Conservation (phyloP, 129 eudicot genomes). For the Deinandra increscens region DNA sequence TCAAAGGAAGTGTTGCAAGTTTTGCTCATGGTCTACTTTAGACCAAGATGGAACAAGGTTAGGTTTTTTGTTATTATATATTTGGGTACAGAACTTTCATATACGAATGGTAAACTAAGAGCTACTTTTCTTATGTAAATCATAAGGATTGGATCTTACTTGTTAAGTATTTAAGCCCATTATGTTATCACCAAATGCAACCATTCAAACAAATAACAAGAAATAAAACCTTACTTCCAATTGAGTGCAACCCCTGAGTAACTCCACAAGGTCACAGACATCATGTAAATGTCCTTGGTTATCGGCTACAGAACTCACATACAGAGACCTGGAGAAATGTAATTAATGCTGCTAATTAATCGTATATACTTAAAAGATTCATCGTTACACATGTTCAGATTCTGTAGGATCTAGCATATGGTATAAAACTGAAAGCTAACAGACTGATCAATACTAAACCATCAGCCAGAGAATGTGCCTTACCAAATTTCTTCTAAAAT, state of each 20-base stretch:
- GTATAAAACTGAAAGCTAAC: slow-evolving; percentile 8
- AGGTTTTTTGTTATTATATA: no score
- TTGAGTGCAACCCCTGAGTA: slow-evolving; percentile 88
- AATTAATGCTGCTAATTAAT: slow-evolving; percentile 37
- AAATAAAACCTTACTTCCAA: slow-evolving; percentile 86
- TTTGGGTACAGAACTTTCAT: no score
- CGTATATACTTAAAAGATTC: slow-evolving; percentile 16
- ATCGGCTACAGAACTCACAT: slow-evolving; percentile 88
- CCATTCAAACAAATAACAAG: slow-evolving; percentile 15
- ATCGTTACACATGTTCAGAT: slow-evolving; percentile 8
- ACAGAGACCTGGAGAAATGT: slow-evolving; percentile 80
- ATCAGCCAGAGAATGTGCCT: not conserved
- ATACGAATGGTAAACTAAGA: no score
- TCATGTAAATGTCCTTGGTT: slow-evolving; percentile 80
- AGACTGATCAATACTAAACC: slow-evolving; percentile 16
- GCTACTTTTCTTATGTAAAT: slow-evolving; percentile 6
- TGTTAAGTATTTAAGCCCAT: not conserved
- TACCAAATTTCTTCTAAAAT: slow-evolving; percentile 6
- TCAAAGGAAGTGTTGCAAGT: not conserved
- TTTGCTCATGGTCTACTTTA: not conserved
- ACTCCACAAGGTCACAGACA: slow-evolving; percentile 89
- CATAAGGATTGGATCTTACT: not conserved
- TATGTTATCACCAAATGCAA: slow-evolving; percentile 21
- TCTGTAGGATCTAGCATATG: slow-evolving; percentile 27
- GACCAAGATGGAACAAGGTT: not conserved